These are phyloP conservation scores for Annulohypoxylon moriforme DNA, from an alignment of 495 filamentous ascomycete genomes.

Conservation along the genomic window DNA sequence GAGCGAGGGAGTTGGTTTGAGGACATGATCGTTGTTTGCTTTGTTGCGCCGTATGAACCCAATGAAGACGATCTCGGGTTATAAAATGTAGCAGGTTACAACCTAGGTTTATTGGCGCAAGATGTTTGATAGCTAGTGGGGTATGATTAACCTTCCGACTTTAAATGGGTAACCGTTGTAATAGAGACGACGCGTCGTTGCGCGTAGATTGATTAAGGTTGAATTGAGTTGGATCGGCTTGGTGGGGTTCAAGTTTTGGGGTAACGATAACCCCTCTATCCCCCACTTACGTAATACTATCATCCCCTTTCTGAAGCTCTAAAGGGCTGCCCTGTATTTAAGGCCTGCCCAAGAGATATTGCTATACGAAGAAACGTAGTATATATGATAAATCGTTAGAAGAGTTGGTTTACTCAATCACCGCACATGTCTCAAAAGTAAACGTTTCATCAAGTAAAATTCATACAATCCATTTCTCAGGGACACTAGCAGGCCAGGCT, in stretches of 20 bases:
- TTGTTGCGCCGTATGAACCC: background rate
- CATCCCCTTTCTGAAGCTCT: no score
- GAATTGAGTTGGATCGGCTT: no score
- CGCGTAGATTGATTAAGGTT: slow-evolving; percentile 24
- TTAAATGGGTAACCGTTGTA: background rate
- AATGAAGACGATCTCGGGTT: background rate
- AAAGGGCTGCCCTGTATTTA: no score
- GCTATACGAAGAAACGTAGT: background rate
- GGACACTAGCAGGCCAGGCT: background rate
- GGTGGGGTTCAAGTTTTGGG: slow-evolving; percentile 23
- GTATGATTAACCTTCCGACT: background rate
- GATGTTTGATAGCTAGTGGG: background rate
- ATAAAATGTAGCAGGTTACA: background rate
- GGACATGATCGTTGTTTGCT: slow-evolving; percentile 44
- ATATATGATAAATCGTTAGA: no score
- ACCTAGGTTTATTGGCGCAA: background rate
- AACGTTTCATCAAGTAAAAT: slow-evolving; percentile 10
- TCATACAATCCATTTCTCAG: slow-evolving; percentile 17
- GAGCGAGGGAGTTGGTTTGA: slow-evolving; percentile 49
- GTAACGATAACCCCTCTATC: slow-evolving; percentile 19
- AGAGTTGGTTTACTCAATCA: background rate
- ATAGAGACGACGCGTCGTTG: slow-evolving; percentile 9
- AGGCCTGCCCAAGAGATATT: background rate
- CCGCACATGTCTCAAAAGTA: background rate
- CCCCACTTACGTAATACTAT: slow-evolving; percentile 3